Base-by-base conservation (phyloP, 176 grass and related monocot genomes). In the Triticum timopheevii region DNA sequence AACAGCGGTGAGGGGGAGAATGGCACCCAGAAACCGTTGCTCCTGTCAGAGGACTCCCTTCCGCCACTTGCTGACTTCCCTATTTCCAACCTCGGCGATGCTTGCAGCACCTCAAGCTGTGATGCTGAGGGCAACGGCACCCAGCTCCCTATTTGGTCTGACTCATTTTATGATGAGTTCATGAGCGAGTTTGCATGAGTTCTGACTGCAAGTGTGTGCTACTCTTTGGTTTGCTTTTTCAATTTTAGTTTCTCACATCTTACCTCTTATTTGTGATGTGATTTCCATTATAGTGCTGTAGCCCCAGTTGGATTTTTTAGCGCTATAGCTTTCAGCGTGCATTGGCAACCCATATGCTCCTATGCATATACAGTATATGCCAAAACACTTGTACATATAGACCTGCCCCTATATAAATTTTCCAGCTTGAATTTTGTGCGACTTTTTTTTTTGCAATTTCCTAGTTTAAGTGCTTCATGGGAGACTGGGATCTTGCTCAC, bases 21-120 rank as follows among this genome's bases (percentile, higher is more conserved):
- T 36, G 81, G 68, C 54, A 87, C 61, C 54, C 82, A 87, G 61
- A 95, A 84, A 82, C 86, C 82, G 8, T 58, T 87, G 7, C 61
- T 92, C 83, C 28, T 69, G 22, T 85, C 93, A 33, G 87, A 95
- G 56, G 85, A 77, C 11, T 92, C 93, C 54, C 87, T 98, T 78
- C 96, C 96, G 70, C 92, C 88, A 12, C 93, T 95, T 64, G 62
- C 88, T 8, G 93, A 98, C 83, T 71, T 92, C 68, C 81, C 91
- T 45, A 82, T 95, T 71, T 92, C 90, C 82, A 98, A 88, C 89
- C 71, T 89, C 1, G 86, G 90, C 11, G 90, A 98, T 73, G 88
- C 86, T 67, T 98, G 88, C 30, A 95, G 87, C 49, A 87, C 86
- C 65, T 88, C 91, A 39, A 98, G 93, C 89, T 95, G 93, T 77